Conservation (phyloP, 148 eudicot genomes). For the Camellia lanceoleosa region DNA sequence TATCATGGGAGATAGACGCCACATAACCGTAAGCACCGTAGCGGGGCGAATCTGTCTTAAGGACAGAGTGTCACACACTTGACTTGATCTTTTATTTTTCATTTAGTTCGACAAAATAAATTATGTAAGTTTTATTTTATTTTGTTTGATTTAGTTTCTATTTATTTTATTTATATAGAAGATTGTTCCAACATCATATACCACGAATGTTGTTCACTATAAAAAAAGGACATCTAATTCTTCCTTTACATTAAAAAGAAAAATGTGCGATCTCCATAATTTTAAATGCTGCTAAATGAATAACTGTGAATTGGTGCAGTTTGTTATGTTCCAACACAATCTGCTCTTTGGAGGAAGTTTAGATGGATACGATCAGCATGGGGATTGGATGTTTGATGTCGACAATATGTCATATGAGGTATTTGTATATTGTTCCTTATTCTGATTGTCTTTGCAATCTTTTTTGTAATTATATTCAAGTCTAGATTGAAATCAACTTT, state of each 20-base stretch:
- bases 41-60: too few relatives aligned
- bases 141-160: too few relatives aligned
- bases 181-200: too few relatives aligned
- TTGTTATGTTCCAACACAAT: background rate
- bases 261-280: background rate
- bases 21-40: too few relatives aligned
- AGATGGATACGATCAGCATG: background rate
- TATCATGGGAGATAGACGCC: too few relatives aligned
- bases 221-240: background rate
- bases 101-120: too few relatives aligned
- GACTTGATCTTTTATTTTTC: too few relatives aligned
- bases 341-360: background rate
- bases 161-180: too few relatives aligned
- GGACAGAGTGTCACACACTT: too few relatives aligned
- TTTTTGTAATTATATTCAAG: background rate
- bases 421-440: background rate
- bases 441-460: background rate
- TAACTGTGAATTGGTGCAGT: background rate
- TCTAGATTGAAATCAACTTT: background rate
- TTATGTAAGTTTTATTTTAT: too few relatives aligned
- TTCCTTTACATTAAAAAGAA: background rate
- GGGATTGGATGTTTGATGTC: background rate
- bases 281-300: background rate
- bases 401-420: slow-evolving; percentile 5
- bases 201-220: too few relatives aligned